Evolutionary conservation across 306 rosid genomes (phyloP).

Genomic region (Purshia tridentata): DNA sequence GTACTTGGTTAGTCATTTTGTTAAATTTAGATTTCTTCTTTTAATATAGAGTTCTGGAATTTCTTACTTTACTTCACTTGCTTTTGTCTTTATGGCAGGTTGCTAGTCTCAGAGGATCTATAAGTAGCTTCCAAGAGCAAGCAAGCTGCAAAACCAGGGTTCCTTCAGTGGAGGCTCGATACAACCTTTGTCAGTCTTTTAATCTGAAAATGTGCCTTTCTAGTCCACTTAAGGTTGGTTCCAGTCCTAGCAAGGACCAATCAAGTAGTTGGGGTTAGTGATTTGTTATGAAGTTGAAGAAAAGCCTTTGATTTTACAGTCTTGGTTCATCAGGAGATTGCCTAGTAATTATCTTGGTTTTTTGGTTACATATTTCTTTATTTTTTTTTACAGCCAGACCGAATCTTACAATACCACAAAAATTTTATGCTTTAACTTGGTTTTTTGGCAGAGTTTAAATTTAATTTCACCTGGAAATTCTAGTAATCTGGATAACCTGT

Average conservation of each 20-base stretch:
- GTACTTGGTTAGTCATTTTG: conserved; percentile 6
- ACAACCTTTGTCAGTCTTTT: conserved; percentile 70
- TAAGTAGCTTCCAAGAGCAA: conserved; percentile 97
- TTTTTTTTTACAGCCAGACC: not conserved
- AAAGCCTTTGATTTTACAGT: not conserved
- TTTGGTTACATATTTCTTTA: not conserved
- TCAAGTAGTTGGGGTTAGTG: conserved; percentile 15
- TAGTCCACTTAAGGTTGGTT: conserved; percentile 70
- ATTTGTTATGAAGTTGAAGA: not conserved
- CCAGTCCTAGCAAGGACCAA: conserved; percentile 24
- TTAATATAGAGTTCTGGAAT: conserved; percentile 2
- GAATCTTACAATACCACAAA: not conserved
- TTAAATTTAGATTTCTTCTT: not conserved
- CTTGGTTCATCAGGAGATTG: conserved; percentile 15
- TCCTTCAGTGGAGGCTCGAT: conserved; percentile 68
- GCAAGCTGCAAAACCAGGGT: conserved; percentile 84
- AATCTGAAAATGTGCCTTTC: conserved; percentile 64
- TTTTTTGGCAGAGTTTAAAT: not conserved
- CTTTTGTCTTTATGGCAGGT: conserved; percentile 53
- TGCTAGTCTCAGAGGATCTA: conserved; percentile 91
- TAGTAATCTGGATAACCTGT: not conserved
- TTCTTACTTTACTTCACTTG: conserved; percentile 20
- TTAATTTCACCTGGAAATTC: conserved; percentile 2
- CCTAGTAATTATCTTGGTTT: conserved; percentile 8
- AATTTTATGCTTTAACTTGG: not conserved